phyloP scores from a whole-genome alignment of 2,329 filamentous ascomycete species.

The Aspergillus fischeri region DNA sequence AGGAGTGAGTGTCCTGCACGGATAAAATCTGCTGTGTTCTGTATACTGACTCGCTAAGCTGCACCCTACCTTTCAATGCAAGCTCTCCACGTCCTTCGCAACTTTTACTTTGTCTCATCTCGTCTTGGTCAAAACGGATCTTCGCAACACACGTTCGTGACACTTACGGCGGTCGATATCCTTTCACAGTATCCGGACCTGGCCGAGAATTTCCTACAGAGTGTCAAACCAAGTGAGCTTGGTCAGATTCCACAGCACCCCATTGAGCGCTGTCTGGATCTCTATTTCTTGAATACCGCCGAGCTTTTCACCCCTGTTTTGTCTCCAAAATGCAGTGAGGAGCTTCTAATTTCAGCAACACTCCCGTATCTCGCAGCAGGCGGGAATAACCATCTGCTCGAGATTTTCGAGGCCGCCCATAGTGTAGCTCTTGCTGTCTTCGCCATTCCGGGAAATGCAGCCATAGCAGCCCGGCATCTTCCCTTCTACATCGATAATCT shows the following conservation, averaged over 20 bases:
- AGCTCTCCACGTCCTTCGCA: slow-evolving; percentile 68
- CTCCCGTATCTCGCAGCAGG: slow-evolving; percentile 67
- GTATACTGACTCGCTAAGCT: slow-evolving; percentile 28
- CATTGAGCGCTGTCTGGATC: slow-evolving; percentile 68
- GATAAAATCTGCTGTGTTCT: neutral
- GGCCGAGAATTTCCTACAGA: slow-evolving; percentile 62
- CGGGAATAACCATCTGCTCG: slow-evolving; percentile 54
- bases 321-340: slow-evolving; percentile 63
- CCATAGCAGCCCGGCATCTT: slow-evolving; percentile 65
- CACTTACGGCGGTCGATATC: slow-evolving; percentile 76
- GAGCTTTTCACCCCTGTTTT: slow-evolving; percentile 76
- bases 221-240: slow-evolving; percentile 54
- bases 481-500: slow-evolving; percentile 81
- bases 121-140: slow-evolving; percentile 69
- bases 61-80: slow-evolving; percentile 67
- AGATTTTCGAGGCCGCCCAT: slow-evolving; percentile 86
- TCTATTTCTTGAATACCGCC: slow-evolving; percentile 82
- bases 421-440: slow-evolving; percentile 75
- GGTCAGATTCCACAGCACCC: slow-evolving; percentile 60
- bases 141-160: slow-evolving; percentile 79
- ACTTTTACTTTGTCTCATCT: slow-evolving; percentile 76
- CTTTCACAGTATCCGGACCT: slow-evolving; percentile 66
- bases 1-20: slow-evolving; percentile 38
- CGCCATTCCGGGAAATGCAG: slow-evolving; percentile 71
- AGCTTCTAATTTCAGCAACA: slow-evolving; percentile 69